Evolutionary conservation across 2,329 filamentous ascomycete species (phyloP), one percentile per base, ranked within the genome.

Genomic region (Cercospora citrullina): DNA sequence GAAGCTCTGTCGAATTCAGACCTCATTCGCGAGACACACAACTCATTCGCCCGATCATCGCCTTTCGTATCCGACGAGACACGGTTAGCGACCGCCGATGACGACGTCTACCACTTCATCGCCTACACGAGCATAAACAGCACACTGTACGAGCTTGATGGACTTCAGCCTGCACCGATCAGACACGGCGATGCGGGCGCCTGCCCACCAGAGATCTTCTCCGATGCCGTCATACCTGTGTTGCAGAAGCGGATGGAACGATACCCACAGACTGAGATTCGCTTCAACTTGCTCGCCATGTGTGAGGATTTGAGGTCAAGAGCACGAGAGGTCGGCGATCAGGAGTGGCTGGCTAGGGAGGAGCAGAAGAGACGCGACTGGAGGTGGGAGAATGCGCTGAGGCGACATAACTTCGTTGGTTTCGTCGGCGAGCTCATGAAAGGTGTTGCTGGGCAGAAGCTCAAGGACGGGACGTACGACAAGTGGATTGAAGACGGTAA

Each of bases 41-140:
- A 97, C 80, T 91, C 91, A 70, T 97, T 97, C 80, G 92, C 94
- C 53, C 86, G 90, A 70, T 91, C 91, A 69, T 96, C 90, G 68
- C 95, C 95, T 2, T 99, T 99, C 78, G 89, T 92, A 64, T 93
- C 97, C 79, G 95, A 99, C 85, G 96, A 93, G 69, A 87, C 90
- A 73, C 87, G 90, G 10, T 84, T 88, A 10, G 87, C 87, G 14
- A 87, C 86, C n/a, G 89, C 89, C 69, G 85, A 92, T 65, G 93
- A 96, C 75, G 95, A 98, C 77, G 92, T 94, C 30, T 99, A 96
- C 82, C 95, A 99, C 83, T 99, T 99, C 80, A 93, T 99, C 75
- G 95, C 94, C 33, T 99, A 99, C 81, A 94, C 93, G 8, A 87
- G 90, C 64, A 86, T 97, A 73, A 87, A 90, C 77, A 90, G 90